These are phyloP conservation scores for Alternaria conjuncta DNA, from an alignment of 2,329 filamentous ascomycete genomes.

Conservation along the genomic window DNA sequence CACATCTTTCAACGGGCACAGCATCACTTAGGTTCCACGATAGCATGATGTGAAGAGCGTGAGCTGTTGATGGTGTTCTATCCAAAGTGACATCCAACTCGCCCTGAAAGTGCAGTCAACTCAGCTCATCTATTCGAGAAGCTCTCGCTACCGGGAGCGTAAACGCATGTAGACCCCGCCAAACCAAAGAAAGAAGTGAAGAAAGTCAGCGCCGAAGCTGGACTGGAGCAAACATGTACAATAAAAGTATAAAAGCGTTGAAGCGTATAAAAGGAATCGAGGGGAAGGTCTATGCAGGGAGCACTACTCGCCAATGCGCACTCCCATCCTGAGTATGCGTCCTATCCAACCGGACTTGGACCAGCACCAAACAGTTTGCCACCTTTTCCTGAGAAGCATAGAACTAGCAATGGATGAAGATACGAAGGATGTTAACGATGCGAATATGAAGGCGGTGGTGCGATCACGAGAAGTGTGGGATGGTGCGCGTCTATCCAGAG, in stretches of 20 bases:
- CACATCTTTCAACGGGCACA: neutral
- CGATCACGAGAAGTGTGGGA: neutral
- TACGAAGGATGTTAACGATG: neutral
- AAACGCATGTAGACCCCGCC: neutral
- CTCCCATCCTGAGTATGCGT: neutral
- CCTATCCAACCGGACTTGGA: slow-evolving; percentile 1
- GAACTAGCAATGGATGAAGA: neutral
- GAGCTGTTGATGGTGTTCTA: neutral
- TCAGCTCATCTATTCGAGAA: neutral
- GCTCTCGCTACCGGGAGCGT: neutral
- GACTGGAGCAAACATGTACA: slow-evolving; percentile 25
- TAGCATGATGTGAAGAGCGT: neutral
- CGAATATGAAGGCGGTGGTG: neutral
- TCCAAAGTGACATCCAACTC: neutral
- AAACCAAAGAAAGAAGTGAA: slow-evolving; percentile 9
- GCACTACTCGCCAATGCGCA: neutral
- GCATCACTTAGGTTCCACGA: neutral
- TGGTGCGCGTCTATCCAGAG: neutral
- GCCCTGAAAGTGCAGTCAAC: neutral
- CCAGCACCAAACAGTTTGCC: neutral
- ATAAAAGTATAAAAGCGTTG: slow-evolving; percentile 20
- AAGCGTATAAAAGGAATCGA: slow-evolving; percentile 10
- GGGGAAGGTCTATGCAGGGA: slow-evolving; percentile 17
- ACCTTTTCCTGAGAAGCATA: neutral
- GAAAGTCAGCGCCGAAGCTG: slow-evolving; percentile 15